Percentiles rank a stretch among this genome's conserved stretches.
Conservation (phyloP, 192 early-diverging fungal species). For the Linnemannia hyalina region DNA sequence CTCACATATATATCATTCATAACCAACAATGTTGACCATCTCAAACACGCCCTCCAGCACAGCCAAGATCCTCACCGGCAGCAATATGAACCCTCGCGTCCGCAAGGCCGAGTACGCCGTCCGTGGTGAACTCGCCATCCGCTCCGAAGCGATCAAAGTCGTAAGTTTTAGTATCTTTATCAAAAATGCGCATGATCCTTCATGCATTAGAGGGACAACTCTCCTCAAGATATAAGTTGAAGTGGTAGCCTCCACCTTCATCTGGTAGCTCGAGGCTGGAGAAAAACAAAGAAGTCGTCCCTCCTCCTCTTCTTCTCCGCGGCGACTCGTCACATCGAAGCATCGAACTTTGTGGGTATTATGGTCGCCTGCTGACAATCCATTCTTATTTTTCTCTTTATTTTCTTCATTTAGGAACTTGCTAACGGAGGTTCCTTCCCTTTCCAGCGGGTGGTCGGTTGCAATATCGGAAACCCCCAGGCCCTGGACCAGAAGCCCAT, state of each 20-base stretch:
- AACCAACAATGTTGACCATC: conserved; percentile 10
- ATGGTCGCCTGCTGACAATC: not conserved
- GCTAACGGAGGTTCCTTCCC: conserved; percentile 24
- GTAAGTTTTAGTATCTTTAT: conserved; percentile 16
- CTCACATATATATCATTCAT: not conserved
- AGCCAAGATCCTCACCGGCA: conserved; percentile 73
- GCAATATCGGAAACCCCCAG: conserved; percentile 64
- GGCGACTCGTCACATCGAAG: not conserved
- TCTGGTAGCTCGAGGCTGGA: not conserved
- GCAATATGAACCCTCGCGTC: conserved; percentile 80
- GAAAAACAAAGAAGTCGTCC: not conserved
- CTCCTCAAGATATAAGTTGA: not conserved
- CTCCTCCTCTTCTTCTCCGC: not conserved
- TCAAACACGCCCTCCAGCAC: not conserved
- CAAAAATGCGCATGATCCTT: not conserved
- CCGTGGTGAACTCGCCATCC: conserved; percentile 93
- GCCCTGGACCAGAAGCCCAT: conserved; percentile 77
- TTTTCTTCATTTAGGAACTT: conserved; percentile 48
- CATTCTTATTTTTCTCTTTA: not conserved
- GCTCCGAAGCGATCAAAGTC: conserved; percentile 82
- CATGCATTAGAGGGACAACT: not conserved
- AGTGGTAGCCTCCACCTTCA: too few species aligned
- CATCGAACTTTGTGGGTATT: not conserved
- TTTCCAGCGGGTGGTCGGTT: conserved; percentile 55
- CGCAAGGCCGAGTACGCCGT: conserved; percentile 94